These are phyloP conservation scores for Hanseniaspora clermontiae DNA, from an alignment of 805 yeast species.

Conservation along the genomic window DNA sequence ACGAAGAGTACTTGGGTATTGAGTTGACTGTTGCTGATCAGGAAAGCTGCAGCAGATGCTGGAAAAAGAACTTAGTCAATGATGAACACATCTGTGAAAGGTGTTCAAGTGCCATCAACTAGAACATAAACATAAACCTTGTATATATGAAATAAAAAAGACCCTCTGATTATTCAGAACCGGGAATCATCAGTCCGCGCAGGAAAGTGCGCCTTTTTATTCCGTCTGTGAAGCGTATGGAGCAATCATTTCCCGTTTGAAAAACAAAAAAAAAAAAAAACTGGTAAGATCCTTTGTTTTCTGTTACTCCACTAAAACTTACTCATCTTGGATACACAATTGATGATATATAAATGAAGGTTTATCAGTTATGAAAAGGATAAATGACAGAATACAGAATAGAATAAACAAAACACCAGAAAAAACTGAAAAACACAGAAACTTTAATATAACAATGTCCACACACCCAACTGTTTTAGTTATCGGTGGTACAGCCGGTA, in stretches of 20 bases:
- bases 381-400: too few relatives aligned
- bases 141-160: too few relatives aligned
- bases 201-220: background rate
- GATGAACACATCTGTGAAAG: constrained; percentile 1
- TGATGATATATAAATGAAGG: too few relatives aligned
- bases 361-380: too few relatives aligned
- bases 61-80: constrained; percentile 35
- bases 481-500: constrained; percentile 92
- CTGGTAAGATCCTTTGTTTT: background rate
- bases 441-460: background rate
- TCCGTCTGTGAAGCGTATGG: background rate
- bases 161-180: background rate
- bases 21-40: constrained; percentile 30
- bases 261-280: background rate
- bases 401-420: background rate
- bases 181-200: background rate
- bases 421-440: background rate
- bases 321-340: too few relatives aligned
- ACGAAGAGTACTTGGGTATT: constrained; percentile 24
- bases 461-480: constrained; percentile 34
- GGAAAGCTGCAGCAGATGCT: constrained; percentile 83
- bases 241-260: background rate
- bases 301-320: background rate
- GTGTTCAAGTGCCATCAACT: background rate
- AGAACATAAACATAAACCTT: background rate